Conservation (phyloP, 805 yeast species). For the Myxozyma kluyveri region DNA sequence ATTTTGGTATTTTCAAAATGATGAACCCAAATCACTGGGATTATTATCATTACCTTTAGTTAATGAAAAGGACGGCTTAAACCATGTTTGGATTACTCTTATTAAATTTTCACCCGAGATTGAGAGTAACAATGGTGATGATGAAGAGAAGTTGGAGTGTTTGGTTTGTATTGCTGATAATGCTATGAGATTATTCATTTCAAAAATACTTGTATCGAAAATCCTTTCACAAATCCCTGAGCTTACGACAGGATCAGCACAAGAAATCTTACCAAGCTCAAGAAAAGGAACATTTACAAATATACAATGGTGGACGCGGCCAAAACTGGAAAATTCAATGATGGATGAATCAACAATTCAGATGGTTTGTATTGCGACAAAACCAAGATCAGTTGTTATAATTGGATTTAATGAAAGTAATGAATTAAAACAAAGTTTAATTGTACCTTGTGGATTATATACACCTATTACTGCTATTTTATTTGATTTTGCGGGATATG, state of each 20-base stretch:
- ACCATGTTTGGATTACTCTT: conserved; percentile 12
- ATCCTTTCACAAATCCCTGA: background rate
- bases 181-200: too few species aligned
- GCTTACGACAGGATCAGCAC: background rate
- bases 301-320: conserved; percentile 8
- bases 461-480: too few species aligned
- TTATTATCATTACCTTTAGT: too few species aligned
- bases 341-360: background rate
- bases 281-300: too few species aligned
- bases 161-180: too few species aligned
- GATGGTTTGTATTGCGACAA: background rate
- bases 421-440: background rate
- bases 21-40: background rate
- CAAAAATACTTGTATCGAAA: too few species aligned
- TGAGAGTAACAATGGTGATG: too few species aligned
- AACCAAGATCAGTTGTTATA: background rate
- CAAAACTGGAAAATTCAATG: background rate
- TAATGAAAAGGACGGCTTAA: too few species aligned
- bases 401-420: background rate
- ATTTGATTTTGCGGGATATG: too few species aligned
- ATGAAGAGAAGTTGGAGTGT: too few species aligned
- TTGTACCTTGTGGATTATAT: too few species aligned
- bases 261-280: too few species aligned
- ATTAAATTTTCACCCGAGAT: conserved; percentile 19
- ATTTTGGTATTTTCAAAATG: conserved; percentile 10